Base-by-base conservation (phyloP, 768 basidiomycete species). In the Calvatia gigantea region DNA sequence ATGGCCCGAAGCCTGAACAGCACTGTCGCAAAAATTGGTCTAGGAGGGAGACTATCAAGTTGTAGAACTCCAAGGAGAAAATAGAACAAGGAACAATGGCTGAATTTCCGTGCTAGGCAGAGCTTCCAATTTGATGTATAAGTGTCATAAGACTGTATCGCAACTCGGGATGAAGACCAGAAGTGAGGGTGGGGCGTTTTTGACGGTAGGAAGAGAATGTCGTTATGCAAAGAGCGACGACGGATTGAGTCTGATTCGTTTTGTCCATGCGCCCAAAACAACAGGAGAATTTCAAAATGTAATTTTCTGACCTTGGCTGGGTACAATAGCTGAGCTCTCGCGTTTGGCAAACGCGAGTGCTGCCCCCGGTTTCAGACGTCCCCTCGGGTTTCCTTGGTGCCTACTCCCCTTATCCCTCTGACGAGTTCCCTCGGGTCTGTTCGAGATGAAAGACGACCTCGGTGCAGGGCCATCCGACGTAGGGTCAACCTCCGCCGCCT, bases 301-400 rank as follows among this genome's bases (percentile, higher is more conserved):
- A 39, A 86, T 86, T 66, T 89, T 92, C 68, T 84, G 81, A 11
- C 87, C 86, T 69, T 83, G 77, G 63, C 84, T 76, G 5, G 77
- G 77, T 11, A 88, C 72, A 62, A 93, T 93, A 4, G 87, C 86
- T 15, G 81, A 83, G 53, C 82, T 85, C 70, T 90, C 87, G 49
- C 91, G 82, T 63, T 84, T 82, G 21, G 91, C 91, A 15, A 78
- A 76, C 0, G 90, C 90, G 19, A 92, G 81, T 1, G 88, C 87
- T 3, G 91, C 91, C 31, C 91, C 91, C 31, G 91, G 91, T 64
- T 78, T 86, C 4, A 84, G 74, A 27, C 90, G 81, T 51, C 70
- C 70, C 62, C 73, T 74, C 3, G 73, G 71, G 29, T 19, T 49
- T 23, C 73, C 70, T 60, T 77, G 71, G 43, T 65, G 63, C 47